Base-by-base conservation (phyloP, 805 yeast species). In the Wickerhamomyces alni region DNA sequence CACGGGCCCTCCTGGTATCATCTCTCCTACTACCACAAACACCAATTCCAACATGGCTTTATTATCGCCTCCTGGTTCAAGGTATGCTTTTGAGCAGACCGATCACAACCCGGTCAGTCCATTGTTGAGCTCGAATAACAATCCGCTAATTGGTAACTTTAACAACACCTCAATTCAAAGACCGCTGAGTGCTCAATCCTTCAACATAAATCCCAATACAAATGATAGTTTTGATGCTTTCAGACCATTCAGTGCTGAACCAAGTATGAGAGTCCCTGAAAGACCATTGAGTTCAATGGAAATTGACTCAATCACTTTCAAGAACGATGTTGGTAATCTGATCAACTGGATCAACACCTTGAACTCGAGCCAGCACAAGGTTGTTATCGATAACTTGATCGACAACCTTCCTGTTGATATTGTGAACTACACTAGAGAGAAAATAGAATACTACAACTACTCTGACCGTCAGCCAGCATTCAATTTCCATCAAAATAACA, bases 351-450 rank as follows among this genome's bases (percentile, higher is more conserved):
- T 74, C 44, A 67, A 67, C 38, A 64, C 63, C 46, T 63, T 78
- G 55, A 65, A 62, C 35, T 67, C 74, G n/a, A 67, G 66, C 34
- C 81, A 77, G 45, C 74, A 67, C 47, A 62, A 72, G 40, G 62
- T 72, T 36, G 71, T 75, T 58, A 65, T 76, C 43, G 82, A 77
- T 48, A 71, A 74, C 52, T 58, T 77, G 55, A 62, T 79, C 42
- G 61, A 69, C 35, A 63, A 65, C 42, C 58, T 77, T 47, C 71
- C 76, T 8, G 69, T 72, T 40, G 82, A 77, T 46, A 69, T 72
- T 13, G 56, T 76, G 44, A 61, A 67, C 27, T 65, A 75, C 36
- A 71, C 77, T 40, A 72, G 68, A 52, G 52, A 69, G 24, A 71
- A 69, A 46, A 48, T 77, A 40, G 79, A 74, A 48, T 55, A 17